Evolutionary conservation across 768 basidiomycete species (phyloP).

Genomic region (Chalciporus chontae): DNA sequence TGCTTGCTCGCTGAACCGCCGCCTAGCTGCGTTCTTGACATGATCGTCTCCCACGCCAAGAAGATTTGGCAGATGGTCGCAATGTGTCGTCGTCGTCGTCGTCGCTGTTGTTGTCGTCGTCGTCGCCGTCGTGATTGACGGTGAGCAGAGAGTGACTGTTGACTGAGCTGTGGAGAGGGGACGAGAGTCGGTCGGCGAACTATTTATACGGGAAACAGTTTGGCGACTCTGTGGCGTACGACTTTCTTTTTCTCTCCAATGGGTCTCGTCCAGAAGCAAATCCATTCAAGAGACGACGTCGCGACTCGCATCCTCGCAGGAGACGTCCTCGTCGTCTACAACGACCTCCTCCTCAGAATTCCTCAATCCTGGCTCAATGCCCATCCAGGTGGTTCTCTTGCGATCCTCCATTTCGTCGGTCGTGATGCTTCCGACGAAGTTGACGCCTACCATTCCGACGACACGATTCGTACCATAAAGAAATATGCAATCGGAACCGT

Average conservation of each 20-base stretch:
- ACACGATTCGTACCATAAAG: slow-evolving; percentile 27
- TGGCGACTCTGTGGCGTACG: neutral
- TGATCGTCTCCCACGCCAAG: slow-evolving; percentile 26
- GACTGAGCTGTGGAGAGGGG: slow-evolving; percentile 1
- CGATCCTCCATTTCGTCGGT: slow-evolving; percentile 92
- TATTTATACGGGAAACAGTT: slow-evolving; percentile 25
- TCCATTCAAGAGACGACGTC: slow-evolving; percentile 53
- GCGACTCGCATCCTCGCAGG: slow-evolving; percentile 72
- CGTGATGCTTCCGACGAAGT: slow-evolving; percentile 95
- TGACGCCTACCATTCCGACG: slow-evolving; percentile 78
- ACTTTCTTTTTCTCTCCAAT: slow-evolving; percentile 14
- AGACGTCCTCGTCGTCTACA: slow-evolving; percentile 72
- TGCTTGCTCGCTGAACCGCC: slow-evolving; percentile 21
- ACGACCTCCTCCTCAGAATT: slow-evolving; percentile 58
- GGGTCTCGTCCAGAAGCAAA: slow-evolving; percentile 26
- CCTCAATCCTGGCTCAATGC: slow-evolving; percentile 73
- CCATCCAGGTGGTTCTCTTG: slow-evolving; percentile 88
- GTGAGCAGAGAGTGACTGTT: neutral
- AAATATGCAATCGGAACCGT: slow-evolving; percentile 69
- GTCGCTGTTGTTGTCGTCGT: slow-evolving; percentile 2
- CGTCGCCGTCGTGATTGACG: neutral
- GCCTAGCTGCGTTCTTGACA: slow-evolving; percentile 16
- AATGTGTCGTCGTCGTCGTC: neutral
- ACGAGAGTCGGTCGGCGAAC: neutral
- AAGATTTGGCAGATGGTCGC: neutral